Conservation (phyloP, 495 filamentous ascomycete genomes). For the Penicillium mononematosum region DNA sequence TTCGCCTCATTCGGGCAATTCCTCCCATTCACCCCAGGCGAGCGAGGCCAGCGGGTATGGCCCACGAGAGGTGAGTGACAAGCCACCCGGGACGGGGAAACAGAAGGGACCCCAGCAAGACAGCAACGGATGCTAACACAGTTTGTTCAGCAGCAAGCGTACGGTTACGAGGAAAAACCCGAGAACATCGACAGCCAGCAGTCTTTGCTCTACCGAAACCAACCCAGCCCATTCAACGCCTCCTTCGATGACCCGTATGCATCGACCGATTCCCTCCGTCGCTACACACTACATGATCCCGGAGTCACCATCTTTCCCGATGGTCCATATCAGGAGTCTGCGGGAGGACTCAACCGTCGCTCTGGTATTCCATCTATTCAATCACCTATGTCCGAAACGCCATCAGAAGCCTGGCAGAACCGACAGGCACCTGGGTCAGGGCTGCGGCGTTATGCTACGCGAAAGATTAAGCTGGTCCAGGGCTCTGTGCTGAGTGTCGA, state of each 20-base stretch:
- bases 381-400: constrained; percentile 38
- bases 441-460: constrained; percentile 84
- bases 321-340: constrained; percentile 53
- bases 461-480: constrained; percentile 95
- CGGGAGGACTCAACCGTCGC: constrained; percentile 38
- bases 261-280: constrained; percentile 39
- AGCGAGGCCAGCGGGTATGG: constrained; percentile 27
- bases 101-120: not conserved
- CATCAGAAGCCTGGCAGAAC: constrained; percentile 74
- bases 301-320: constrained; percentile 42
- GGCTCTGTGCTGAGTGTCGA: constrained; percentile 94
- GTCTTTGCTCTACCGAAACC: constrained; percentile 42
- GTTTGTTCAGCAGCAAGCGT: constrained; percentile 22
- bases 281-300: constrained; percentile 39
- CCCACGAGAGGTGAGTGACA: constrained; percentile 11
- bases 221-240: constrained; percentile 54
- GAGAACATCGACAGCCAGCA: constrained; percentile 28
- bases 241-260: constrained; percentile 80
- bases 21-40: constrained; percentile 24
- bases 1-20: constrained; percentile 21
- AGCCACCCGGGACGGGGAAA: not conserved
- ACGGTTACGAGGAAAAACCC: constrained; percentile 31
- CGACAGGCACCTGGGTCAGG: constrained; percentile 67
- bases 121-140: constrained; percentile 7
- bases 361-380: constrained; percentile 13